Base-by-base conservation (phyloP, 192 early-diverging fungal genomes). In the Chytriomyces confervae region DNA sequence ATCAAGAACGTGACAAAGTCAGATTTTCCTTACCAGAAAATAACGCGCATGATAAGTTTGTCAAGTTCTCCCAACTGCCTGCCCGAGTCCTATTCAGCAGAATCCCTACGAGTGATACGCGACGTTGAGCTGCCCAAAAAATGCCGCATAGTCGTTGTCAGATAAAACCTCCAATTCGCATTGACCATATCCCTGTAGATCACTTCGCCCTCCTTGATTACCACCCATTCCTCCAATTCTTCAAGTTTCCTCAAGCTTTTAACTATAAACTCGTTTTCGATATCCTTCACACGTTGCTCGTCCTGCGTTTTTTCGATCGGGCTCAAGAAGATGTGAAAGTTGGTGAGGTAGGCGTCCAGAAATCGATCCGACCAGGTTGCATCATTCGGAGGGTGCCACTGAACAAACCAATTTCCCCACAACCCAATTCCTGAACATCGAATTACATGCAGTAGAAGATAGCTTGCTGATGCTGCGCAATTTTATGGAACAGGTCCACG, bases 241-340 rank as follows among this genome's bases (percentile, higher is more conserved):
- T 85, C 81, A 3, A 85, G 53, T 9, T 53, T 48, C 62, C 66
- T 77, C 16, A 79, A 49, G 10, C 53, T 64, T 46, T 85, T 69
- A 0, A 18, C 62, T 16, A 80, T 1, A 11, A 60, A 43, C 13
- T 16, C 13, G 5, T 65, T 18, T 57, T 79, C 71, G 48, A 72
- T 62, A 3, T 79, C 69, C 50, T 75, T 69, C 24, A 62, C 68
- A 2, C 70, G 49, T 36, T 81, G 64, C 20, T 76, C 61, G 68
- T 85, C 77, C 65, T 80, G 76, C 3, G 77, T 44, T 65, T 85
- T 81, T 75, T 82, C 76, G 18, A 81, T 53, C 23, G 84, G 84
- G 57, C 76, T 75, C 29, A 85, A 68, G n/a, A 85, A 64, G 16
- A 79, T 79, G 36, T 77, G 66, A 8, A 85, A 23, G 20, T 66